Conservation (phyloP, 352 stramenopile species). For the Pythium folliculosum region DNA sequence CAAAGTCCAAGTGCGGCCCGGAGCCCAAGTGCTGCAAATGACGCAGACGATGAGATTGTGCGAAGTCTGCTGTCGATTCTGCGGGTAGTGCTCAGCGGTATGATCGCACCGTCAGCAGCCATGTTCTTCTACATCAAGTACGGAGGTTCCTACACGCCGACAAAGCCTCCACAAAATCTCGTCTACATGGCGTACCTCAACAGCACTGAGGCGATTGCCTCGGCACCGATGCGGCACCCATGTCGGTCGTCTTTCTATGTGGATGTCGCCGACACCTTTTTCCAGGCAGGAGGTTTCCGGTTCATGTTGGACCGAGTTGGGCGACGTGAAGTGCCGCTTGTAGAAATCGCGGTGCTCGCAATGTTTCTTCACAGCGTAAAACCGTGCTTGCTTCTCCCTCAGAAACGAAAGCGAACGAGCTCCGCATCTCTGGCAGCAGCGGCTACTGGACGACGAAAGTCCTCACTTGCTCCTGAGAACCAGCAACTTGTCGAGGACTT, state of each 20-base stretch:
- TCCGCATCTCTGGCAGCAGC: conserved; percentile 17
- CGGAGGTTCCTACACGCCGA: conserved; percentile 51
- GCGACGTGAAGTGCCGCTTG: conserved; percentile 41
- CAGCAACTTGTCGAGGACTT: conserved; percentile 67
- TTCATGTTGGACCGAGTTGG: conserved; percentile 72
- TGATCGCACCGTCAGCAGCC: conserved; percentile 47
- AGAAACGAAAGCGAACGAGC: conserved; percentile 43
- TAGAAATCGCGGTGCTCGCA: conserved; percentile 71
- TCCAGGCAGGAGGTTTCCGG: conserved; percentile 78
- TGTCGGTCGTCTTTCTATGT: conserved; percentile 82
- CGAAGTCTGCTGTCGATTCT: conserved; percentile 63
- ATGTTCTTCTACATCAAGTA: conserved; percentile 90
- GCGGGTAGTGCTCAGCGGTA: conserved; percentile 77
- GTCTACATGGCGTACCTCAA: conserved; percentile 77
- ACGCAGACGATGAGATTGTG: conserved; percentile 18
- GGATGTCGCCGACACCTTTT: conserved; percentile 82
- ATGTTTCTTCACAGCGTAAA: conserved; percentile 74
- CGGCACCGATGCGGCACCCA: conserved; percentile 64
- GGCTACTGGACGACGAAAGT: conserved; percentile 37
- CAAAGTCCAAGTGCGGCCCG: neutral
- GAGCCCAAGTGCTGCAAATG: conserved; percentile 4
- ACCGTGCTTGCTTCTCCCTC: conserved; percentile 49
- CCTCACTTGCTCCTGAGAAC: conserved; percentile 32
- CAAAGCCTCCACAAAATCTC: conserved; percentile 60
- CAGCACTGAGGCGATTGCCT: conserved; percentile 53